These are phyloP conservation scores for Kuraishia ogatae DNA, from an alignment of 805 yeast species.

Conservation along the genomic window DNA sequence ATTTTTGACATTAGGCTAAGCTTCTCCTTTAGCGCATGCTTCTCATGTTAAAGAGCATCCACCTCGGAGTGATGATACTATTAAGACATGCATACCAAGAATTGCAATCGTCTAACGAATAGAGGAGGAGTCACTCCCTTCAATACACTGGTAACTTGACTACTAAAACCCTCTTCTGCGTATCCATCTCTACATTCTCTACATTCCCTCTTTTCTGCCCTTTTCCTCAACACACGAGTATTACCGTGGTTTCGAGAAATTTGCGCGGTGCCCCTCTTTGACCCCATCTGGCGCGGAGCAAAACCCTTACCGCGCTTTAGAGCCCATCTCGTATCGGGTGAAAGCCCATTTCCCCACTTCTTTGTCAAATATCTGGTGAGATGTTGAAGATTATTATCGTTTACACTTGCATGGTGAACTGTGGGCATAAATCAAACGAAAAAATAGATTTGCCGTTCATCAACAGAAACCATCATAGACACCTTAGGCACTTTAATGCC, in stretches of 20 bases:
- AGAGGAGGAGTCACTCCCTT: too few species aligned
- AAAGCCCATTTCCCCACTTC: neutral
- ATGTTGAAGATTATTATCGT: neutral
- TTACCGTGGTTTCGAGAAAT: too few species aligned
- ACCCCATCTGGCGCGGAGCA: neutral
- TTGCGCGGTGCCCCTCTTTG: neutral
- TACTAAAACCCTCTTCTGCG: too few species aligned
- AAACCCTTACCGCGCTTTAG: neutral
- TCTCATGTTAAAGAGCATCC: neutral
- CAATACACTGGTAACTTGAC: too few species aligned
- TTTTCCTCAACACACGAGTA: too few species aligned
- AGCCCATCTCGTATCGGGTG: neutral
- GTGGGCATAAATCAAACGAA: too few species aligned
- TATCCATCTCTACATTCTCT: neutral
- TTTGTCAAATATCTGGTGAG: neutral
- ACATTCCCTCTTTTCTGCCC: too few species aligned
- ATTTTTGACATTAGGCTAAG: neutral
- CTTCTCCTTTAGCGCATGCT: neutral
- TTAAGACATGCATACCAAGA: too few species aligned
- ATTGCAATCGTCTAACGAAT: too few species aligned
- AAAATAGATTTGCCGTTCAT: neutral
- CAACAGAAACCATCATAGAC: neutral
- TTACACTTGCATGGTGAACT: neutral
- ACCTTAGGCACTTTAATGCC: neutral
- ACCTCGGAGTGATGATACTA: too few species aligned